These are phyloP conservation scores for Carallia pectinifolia DNA, from an alignment of 345 rosid genomes.

Conservation along the genomic window DNA sequence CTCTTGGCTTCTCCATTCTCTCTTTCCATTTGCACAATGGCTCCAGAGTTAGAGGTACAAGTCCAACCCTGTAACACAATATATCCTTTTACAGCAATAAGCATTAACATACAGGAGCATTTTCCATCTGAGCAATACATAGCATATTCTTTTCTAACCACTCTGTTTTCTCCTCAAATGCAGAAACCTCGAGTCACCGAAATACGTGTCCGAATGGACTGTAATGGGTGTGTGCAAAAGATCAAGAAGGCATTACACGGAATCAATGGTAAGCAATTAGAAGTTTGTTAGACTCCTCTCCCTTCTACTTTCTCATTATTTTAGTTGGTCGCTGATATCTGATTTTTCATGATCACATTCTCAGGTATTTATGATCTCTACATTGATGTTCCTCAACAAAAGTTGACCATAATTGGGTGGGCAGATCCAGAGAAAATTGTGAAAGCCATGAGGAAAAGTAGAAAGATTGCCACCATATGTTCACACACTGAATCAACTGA, in stretches of 20 bases:
- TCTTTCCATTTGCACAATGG: conserved; percentile 35
- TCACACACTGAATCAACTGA: conserved; percentile 44
- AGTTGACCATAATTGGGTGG: conserved; percentile 64
- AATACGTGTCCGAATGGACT: conserved; percentile 73
- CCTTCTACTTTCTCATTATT: too few species aligned
- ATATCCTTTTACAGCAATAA: background rate
- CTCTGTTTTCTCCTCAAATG: conserved; percentile 4
- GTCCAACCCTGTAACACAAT: background rate
- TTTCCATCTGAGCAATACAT: background rate
- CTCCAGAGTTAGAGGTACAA: conserved; percentile 46
- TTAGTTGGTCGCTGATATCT: background rate
- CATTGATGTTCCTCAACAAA: conserved; percentile 62
- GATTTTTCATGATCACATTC: background rate
- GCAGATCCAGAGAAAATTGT: conserved; percentile 63
- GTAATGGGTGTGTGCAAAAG: conserved; percentile 78
- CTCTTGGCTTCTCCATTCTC: background rate
- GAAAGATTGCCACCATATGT: conserved; percentile 60
- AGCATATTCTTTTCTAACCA: conserved; percentile 14
- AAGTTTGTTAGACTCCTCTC: background rate
- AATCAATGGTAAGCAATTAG: conserved; percentile 46
- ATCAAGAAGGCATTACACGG: conserved; percentile 64
- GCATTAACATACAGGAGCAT: background rate
- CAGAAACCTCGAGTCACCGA: conserved; percentile 64
- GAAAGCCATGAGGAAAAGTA: conserved; percentile 60
- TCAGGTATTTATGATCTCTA: conserved; percentile 61